phyloP scores from a whole-genome alignment of 306 rosid genomes.

The Vigna hirtella region DNA sequence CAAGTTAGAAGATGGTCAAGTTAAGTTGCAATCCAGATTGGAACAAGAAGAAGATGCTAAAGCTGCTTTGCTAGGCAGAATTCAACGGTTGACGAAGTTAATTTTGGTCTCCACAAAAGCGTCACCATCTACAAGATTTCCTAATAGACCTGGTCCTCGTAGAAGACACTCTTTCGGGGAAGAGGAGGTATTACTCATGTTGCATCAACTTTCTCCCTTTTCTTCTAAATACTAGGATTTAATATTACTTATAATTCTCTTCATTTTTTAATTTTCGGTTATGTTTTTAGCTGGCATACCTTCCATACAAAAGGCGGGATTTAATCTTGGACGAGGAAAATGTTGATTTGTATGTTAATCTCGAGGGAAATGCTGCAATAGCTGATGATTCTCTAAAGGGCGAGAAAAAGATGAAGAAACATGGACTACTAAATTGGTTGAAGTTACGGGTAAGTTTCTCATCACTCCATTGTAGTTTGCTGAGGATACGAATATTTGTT shows the following conservation, averaged over 20 bases:
- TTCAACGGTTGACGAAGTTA: conserved; percentile 94
- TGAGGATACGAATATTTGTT: conserved; percentile 20
- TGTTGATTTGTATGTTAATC: conserved; percentile 73
- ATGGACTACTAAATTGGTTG: conserved; percentile 94
- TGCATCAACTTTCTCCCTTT: conserved; percentile 14
- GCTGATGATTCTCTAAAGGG: conserved; percentile 69
- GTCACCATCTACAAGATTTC: conserved; percentile 69
- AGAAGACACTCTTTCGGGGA: conserved; percentile 99
- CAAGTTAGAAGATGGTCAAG: conserved; percentile 96
- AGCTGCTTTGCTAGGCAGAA: conserved; percentile 95
- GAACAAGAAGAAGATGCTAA: conserved; percentile 99
- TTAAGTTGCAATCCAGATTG: conserved; percentile 89
- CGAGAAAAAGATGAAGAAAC: conserved; percentile 89
- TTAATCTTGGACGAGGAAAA: conserved; percentile 88
- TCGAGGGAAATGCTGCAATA: conserved; percentile 72
- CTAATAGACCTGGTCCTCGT: conserved; percentile 73
- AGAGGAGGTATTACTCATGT: conserved; percentile 57
- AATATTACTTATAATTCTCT: background rate
- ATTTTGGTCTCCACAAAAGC: conserved; percentile 95
- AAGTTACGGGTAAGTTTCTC: conserved; percentile 77
- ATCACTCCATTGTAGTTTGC: conserved; percentile 22
- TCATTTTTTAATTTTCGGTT: conserved; percentile 41
- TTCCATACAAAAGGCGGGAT: conserved; percentile 95
- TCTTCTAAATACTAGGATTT: conserved; percentile 25
- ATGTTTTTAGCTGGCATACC: conserved; percentile 88